These are phyloP conservation scores for Jatropha curcas DNA, from an alignment of 345 rosid species.

Conservation along the genomic window DNA sequence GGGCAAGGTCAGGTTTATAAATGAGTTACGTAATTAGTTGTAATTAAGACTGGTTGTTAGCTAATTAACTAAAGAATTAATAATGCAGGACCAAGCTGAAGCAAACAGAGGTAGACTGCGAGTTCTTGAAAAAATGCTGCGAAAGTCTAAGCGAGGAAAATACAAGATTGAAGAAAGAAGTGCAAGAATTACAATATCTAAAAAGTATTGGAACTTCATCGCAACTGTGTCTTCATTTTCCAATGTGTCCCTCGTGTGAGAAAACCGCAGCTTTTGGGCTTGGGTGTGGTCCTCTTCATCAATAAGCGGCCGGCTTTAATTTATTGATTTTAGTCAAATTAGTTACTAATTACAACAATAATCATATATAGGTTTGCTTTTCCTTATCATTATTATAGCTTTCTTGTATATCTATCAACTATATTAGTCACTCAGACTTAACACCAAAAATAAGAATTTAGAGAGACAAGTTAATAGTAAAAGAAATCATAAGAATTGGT, in stretches of 20 bases:
- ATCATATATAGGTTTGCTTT: no score
- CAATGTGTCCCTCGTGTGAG: slow-evolving; percentile 10
- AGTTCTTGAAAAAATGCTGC: slow-evolving; percentile 43
- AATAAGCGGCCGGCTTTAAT: not conserved
- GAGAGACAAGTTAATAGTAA: no score
- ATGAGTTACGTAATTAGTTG: not conserved
- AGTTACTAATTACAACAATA: no score
- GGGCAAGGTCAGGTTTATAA: slow-evolving; percentile 48
- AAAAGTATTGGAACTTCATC: not conserved
- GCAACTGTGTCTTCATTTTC: not conserved
- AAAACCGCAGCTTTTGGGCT: not conserved
- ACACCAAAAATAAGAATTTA: no score
- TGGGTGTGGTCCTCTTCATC: not conserved
- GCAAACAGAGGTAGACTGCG: slow-evolving; percentile 50
- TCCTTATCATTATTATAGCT: no score
- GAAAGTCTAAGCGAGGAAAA: slow-evolving; percentile 44
- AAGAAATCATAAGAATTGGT: no score
- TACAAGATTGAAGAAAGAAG: slow-evolving; percentile 42
- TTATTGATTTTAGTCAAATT: not conserved
- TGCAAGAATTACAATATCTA: slow-evolving; percentile 38
- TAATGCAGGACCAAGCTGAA: slow-evolving; percentile 52
- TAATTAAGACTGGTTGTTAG: no score
- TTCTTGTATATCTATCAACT: no score
- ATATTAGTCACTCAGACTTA: no score
- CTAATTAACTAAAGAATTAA: not conserved